Base-by-base conservation (phyloP, 163 green algal genomes). In the Scenedesmus sp. region DNA sequence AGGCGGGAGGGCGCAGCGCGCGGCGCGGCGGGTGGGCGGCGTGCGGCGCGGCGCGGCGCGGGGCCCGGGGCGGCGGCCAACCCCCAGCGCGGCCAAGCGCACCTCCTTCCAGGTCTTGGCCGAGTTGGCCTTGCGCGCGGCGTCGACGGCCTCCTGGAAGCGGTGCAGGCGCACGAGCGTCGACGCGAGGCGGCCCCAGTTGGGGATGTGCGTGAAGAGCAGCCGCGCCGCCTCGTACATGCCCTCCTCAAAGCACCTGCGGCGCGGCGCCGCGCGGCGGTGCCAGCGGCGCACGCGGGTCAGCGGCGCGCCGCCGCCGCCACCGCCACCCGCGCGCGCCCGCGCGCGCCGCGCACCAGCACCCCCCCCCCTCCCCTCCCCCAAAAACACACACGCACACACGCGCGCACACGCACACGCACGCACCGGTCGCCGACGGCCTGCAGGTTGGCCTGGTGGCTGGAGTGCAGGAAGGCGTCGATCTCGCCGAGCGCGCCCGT, bases 51-150 rank as follows among this genome's bases (percentile, higher is more conserved):
- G 10, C 4, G 15, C 10, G 50, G 10, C 15, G 17, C 17, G 17
- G 4, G 50, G 6, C 10, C 22, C 15, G 9, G 50, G 50, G 50
- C 22, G 50, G 6, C 50, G 50, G 50, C 50, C 5, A 9, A 13
- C 18, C 50, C 6, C 50, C 50, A 58, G 17, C 10, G 4, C 18
- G 6, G 39, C 39, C 39, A 47, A 10, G 39, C 75, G 14, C 58
- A 99, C 93, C 91, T 99, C 96, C 89, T 99, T 99, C 96, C 96
- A 99, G 22, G 91, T 97, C 62, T 88, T 89, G 17, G 92, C 85
- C 69, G 76, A 94, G 92, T 98, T 98, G 85, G 96, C 96, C 87
- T 98, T 99, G 85, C 95, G 92, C 5, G 96, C 96, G 4, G 96
- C 96, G 67, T 99, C 96, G 64, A 99, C 95, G 0, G 96, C 96